Evolutionary conservation across 2,329 filamentous ascomycete species (phyloP).

Genomic region (Chaetothyriales sp.): DNA sequence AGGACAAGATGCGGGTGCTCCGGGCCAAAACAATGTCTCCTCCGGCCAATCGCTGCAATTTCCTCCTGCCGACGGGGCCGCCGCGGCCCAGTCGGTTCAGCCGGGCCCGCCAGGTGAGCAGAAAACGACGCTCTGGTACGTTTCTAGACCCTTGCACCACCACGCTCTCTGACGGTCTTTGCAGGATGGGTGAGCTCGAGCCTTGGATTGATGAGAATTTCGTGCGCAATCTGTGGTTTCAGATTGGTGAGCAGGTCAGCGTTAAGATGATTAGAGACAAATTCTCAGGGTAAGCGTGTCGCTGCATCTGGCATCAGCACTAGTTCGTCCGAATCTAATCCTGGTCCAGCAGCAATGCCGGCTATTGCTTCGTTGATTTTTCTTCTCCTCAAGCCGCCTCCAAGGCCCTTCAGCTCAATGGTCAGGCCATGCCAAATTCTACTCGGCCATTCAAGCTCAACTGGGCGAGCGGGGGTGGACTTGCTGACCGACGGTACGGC

Average conservation of each 20-base stretch:
- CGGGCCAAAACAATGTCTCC: conserved; percentile 30
- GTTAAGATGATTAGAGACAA: conserved; percentile 99
- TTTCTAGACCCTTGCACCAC: conserved; percentile 2
- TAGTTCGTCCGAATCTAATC: conserved; percentile 22
- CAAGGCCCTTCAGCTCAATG: conserved; percentile 84
- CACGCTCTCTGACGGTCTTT: conserved; percentile 6
- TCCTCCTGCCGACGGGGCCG: conserved; percentile 35
- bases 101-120: conserved; percentile 40
- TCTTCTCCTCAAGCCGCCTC: conserved; percentile 65
- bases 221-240: conserved; percentile 86
- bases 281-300: conserved; percentile 67
- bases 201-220: conserved; percentile 99
- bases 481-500: conserved; percentile 77
- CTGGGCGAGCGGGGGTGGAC: conserved; percentile 93
- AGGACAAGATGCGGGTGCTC: conserved; percentile 37
- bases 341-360: conserved; percentile 62
- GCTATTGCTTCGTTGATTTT: conserved; percentile 98
- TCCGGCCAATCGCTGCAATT: conserved; percentile 40
- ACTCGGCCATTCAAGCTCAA: conserved; percentile 95
- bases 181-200: conserved; percentile 96
- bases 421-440: conserved; percentile 80
- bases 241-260: conserved; percentile 86
- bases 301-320: conserved; percentile 3
- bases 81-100: conserved; percentile 26
- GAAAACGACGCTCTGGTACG: conserved; percentile 45